These are phyloP conservation scores for Corymbia citriodora DNA, from an alignment of 441 rosid species.

Conservation along the genomic window DNA sequence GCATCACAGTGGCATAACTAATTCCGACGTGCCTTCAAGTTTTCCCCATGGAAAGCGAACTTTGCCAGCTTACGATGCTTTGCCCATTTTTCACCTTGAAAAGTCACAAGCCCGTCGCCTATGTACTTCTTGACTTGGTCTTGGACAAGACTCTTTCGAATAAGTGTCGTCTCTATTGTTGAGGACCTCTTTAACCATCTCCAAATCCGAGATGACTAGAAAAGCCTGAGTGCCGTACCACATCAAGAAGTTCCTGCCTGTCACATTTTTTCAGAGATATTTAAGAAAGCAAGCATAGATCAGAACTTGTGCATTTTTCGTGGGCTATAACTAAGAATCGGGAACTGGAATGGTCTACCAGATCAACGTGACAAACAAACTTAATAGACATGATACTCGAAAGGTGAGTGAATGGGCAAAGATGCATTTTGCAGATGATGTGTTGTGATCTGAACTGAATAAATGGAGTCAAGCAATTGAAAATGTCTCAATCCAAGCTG, in stretches of 20 bases:
- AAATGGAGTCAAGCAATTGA: neutral
- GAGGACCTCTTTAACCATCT: constrained; percentile 1
- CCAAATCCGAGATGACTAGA: neutral
- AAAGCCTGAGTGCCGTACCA: constrained; percentile 2
- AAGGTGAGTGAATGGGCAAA: neutral
- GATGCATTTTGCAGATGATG: neutral
- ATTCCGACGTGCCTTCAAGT: neutral
- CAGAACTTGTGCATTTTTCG: neutral
- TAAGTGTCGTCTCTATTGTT: constrained; percentile 4
- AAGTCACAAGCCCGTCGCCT: neutral
- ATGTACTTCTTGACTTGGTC: neutral
- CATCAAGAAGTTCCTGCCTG: neutral
- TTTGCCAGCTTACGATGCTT: constrained; percentile 5
- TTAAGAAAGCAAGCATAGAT: neutral
- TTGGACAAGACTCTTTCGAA: neutral
- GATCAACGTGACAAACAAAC: neutral
- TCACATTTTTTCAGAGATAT: neutral
- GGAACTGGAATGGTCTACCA: neutral
- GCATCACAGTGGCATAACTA: neutral
- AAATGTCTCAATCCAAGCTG: neutral
- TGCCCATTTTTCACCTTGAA: constrained; percentile 6
- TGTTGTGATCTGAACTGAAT: neutral
- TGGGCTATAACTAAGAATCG: neutral
- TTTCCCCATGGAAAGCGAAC: constrained; percentile 3
- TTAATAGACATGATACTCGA: neutral